A percentile compares a stretch with the other conserved stretches of the same genome.
Evolutionary conservation across 148 eudicot genomes (phyloP).

Genomic region (Rhododendron henanense): DNA sequence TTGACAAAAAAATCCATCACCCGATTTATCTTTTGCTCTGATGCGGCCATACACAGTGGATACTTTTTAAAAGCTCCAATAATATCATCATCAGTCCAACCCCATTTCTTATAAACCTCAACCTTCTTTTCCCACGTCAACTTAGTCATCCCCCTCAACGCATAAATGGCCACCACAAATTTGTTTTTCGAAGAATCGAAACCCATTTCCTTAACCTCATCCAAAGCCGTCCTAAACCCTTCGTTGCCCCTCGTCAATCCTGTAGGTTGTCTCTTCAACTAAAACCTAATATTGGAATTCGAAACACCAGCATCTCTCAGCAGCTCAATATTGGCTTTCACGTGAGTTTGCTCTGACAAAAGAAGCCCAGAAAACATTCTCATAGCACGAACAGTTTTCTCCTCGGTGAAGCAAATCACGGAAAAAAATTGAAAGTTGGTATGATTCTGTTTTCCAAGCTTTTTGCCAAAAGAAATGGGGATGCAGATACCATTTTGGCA

Average conservation of each 20-base stretch:
- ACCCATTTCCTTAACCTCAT: slow-evolving; percentile 26
- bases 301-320: slow-evolving; percentile 7
- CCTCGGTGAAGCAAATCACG: background rate
- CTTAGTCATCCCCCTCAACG: background rate
- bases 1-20: background rate
- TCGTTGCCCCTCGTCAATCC: background rate
- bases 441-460: background rate
- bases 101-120: background rate
- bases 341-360: background rate
- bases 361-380: background rate
- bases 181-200: slow-evolving; percentile 1
- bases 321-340: background rate
- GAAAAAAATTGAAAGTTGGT: background rate
- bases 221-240: slow-evolving; percentile 6
- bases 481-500: background rate
- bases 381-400: background rate
- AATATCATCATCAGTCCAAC: background rate
- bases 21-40: background rate
- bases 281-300: background rate
- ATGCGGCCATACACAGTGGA: background rate
- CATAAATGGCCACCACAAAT: slow-evolving; percentile 9
- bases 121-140: background rate
- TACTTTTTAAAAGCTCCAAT: background rate
- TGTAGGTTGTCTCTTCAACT: slow-evolving; percentile 9
- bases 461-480: background rate